Conservation (phyloP, 1,139 yeast species). For the Kurtzmaniella quercitrusa region DNA sequence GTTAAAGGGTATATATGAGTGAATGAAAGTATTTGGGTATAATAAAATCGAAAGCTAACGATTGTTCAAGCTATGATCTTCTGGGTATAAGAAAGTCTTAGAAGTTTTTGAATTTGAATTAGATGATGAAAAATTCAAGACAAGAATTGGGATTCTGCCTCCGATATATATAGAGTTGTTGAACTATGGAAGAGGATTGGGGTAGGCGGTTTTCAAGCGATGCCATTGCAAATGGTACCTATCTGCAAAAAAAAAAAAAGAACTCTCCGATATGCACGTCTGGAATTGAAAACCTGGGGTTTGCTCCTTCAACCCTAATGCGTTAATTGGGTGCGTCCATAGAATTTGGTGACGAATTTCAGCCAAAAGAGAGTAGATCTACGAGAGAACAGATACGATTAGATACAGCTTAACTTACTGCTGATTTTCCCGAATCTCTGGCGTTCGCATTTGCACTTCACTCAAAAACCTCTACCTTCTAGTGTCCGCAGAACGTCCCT, state of each 20-base stretch:
- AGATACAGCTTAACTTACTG: too few relatives aligned
- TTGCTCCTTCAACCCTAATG: neutral
- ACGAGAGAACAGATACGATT: too few relatives aligned
- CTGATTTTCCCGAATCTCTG: neutral
- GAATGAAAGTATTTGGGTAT: slow-evolving; percentile 4
- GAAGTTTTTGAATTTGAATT: neutral
- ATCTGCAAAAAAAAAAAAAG: neutral
- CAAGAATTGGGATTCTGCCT: neutral
- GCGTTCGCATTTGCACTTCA: too few relatives aligned
- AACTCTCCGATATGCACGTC: neutral
- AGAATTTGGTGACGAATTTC: neutral
- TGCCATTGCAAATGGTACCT: neutral
- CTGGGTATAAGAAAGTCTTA: neutral
- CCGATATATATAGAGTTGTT: neutral
- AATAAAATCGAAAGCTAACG: slow-evolving; percentile 1
- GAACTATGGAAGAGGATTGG: neutral
- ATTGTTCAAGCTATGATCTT: neutral
- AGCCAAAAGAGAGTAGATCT: too few relatives aligned
- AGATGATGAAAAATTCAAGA: neutral
- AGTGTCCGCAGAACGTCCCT: neutral
- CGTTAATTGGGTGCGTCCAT: neutral
- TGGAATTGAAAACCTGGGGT: slow-evolving; percentile 1
- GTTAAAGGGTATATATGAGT: neutral
- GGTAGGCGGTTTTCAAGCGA: neutral
- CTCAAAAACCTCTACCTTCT: too few relatives aligned